Evolutionary conservation across 257 asterid species (phyloP).

Genomic region (Penstemon barbatus): DNA sequence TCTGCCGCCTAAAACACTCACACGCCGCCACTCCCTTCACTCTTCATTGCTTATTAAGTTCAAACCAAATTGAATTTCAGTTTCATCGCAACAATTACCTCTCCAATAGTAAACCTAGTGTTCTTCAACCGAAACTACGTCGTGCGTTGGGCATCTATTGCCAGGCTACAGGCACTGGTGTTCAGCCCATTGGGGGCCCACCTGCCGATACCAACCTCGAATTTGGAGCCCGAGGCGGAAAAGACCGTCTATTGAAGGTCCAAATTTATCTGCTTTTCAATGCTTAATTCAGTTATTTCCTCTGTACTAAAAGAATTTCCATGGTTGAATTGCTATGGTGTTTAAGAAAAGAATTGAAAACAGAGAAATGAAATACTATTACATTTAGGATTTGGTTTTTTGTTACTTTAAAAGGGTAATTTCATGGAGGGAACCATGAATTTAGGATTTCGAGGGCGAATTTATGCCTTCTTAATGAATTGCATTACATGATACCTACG

Average conservation of each 20-base stretch:
- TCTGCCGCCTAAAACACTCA: slow-evolving; percentile 34
- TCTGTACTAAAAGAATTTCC: neutral
- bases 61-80: slow-evolving; percentile 22
- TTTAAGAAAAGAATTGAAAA: neutral
- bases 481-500: too few relatives aligned
- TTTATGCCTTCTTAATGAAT: too few relatives aligned
- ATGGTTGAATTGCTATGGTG: neutral
- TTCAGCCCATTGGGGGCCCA: slow-evolving; percentile 35
- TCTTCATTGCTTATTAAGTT: slow-evolving; percentile 17
- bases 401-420: too few relatives aligned
- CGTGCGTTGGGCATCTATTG: slow-evolving; percentile 37
- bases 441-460: too few relatives aligned
- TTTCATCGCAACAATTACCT: slow-evolving; percentile 21
- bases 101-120: slow-evolving; percentile 12
- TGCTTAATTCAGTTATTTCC: neutral
- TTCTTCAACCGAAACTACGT: slow-evolving; percentile 31
- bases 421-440: too few relatives aligned
- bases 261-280: neutral
- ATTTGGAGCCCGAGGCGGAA: slow-evolving; percentile 58
- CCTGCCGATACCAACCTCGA: slow-evolving; percentile 44
- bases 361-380: neutral
- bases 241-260: slow-evolving; percentile 84
- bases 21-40: slow-evolving; percentile 21
- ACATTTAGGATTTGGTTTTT: too few relatives aligned
- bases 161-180: slow-evolving; percentile 46